Conservation (phyloP, 139 green algal genomes). For the Picochlorum sp. region DNA sequence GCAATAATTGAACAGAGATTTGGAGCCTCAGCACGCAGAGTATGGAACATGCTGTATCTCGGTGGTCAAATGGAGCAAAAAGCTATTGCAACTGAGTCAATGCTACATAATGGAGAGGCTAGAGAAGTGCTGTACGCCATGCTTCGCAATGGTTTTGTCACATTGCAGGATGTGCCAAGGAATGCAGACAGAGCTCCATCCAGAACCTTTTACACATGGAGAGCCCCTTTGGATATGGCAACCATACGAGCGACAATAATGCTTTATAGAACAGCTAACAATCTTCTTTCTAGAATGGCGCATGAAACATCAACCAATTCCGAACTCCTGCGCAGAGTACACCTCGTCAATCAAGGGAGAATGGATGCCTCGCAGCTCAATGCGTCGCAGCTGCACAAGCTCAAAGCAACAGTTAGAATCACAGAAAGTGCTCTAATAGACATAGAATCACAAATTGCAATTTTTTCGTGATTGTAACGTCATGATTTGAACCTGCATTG, state of each 20-base stretch:
- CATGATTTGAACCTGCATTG: not conserved
- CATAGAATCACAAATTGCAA: conserved; percentile 6
- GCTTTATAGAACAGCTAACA: conserved; percentile 49
- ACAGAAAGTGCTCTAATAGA: conserved; percentile 3
- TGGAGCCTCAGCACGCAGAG: conserved; percentile 50
- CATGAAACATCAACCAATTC: conserved; percentile 31
- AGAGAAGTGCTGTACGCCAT: conserved; percentile 79
- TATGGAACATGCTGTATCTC: conserved; percentile 64
- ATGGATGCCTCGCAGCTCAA: conserved; percentile 8
- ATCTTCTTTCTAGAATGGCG: conserved; percentile 51
- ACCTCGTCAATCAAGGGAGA: conserved; percentile 3
- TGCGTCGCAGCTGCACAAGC: not conserved
- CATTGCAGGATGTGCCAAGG: conserved; percentile 70
- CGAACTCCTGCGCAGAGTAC: not conserved
- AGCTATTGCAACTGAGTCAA: conserved; percentile 53
- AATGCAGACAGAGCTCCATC: conserved; percentile 64
- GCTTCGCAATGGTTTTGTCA: conserved; percentile 48
- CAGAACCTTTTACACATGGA: conserved; percentile 79
- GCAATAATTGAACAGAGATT: conserved; percentile 45
- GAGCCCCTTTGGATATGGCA: conserved; percentile 25
- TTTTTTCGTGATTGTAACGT: not conserved
- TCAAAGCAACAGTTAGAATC: not conserved
- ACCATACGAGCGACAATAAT: conserved; percentile 30
- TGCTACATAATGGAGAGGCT: conserved; percentile 56
- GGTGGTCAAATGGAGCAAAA: conserved; percentile 80